Percentiles rank a stretch among this genome's conserved stretches.
Conservation (phyloP, 805 yeast genomes). For the Peterozyma xylosa region DNA sequence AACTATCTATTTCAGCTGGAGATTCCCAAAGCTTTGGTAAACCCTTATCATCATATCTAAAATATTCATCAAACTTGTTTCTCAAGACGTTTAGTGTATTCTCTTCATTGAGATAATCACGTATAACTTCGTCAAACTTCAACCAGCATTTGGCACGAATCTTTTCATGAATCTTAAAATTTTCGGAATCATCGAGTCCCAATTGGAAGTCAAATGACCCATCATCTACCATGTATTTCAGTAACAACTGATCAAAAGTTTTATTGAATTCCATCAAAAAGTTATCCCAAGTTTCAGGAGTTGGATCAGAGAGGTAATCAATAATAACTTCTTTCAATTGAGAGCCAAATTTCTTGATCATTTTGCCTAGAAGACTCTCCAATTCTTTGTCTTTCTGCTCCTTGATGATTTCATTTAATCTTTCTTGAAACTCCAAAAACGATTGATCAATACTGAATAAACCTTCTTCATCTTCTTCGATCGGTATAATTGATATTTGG, state of each 20-base stretch:
- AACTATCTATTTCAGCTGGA: constrained; percentile 61
- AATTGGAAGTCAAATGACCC: constrained; percentile 52
- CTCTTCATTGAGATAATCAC: constrained; percentile 59
- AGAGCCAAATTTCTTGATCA: constrained; percentile 37
- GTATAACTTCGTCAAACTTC: constrained; percentile 47
- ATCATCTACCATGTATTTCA: constrained; percentile 20
- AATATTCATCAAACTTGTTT: constrained; percentile 74
- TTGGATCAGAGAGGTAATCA: constrained; percentile 41
- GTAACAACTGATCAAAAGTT: constrained; percentile 21
- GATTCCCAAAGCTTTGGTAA: constrained; percentile 78
- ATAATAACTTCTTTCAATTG: constrained; percentile 44
- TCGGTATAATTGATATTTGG: constrained; percentile 24
- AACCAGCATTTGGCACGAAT: constrained; percentile 60
- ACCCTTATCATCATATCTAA: constrained; percentile 77
- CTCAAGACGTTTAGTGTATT: constrained; percentile 57
- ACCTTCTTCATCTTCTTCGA: constrained; percentile 12
- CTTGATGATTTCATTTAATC: constrained; percentile 21
- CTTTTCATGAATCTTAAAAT: constrained; percentile 29
- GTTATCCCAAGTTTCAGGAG: constrained; percentile 52
- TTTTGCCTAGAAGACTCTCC: constrained; percentile 30
- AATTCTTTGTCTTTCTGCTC: constrained; percentile 31
- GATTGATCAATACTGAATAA: constrained; percentile 24
- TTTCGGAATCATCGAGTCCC: constrained; percentile 43
- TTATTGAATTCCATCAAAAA: constrained; percentile 36
- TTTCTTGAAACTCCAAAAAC: constrained; percentile 22